Evolutionary conservation across 495 filamentous ascomycete species (phyloP).

Genomic region (Glarea lozoyensis): DNA sequence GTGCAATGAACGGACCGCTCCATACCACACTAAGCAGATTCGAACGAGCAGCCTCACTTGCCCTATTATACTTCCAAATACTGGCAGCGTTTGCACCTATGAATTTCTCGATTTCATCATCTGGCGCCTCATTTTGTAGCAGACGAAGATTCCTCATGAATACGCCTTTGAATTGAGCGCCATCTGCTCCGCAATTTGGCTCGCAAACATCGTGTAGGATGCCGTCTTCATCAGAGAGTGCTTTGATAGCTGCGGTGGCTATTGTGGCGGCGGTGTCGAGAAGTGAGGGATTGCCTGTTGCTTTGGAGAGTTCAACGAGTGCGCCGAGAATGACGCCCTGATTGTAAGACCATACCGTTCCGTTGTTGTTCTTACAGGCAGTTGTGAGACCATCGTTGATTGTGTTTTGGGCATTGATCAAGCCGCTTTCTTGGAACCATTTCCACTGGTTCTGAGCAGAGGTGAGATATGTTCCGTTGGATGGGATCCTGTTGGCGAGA

Average conservation of each 20-base stretch:
- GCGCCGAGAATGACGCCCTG: constrained; percentile 71
- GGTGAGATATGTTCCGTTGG: constrained; percentile 40
- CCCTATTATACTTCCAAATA: constrained; percentile 57
- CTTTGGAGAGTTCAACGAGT: constrained; percentile 55
- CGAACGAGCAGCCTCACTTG: too few species aligned
- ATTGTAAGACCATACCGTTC: constrained; percentile 66
- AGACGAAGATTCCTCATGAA: constrained; percentile 62
- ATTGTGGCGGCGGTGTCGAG: constrained; percentile 50
- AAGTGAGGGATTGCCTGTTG: constrained; percentile 27
- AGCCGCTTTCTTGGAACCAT: constrained; percentile 58
- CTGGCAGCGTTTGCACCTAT: constrained; percentile 54
- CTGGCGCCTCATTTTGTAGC: constrained; percentile 43
- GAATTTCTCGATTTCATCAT: constrained; percentile 41
- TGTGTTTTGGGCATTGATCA: constrained; percentile 55
- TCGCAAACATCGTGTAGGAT: constrained; percentile 62
- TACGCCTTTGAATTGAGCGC: constrained; percentile 69
- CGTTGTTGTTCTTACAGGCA: constrained; percentile 56
- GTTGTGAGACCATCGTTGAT: constrained; percentile 64
- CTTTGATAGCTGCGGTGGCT: constrained; percentile 52
- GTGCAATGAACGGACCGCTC: constrained; percentile 41
- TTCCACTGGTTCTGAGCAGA: constrained; percentile 51
- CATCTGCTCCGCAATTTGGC: constrained; percentile 51
- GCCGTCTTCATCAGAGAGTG: constrained; percentile 45
- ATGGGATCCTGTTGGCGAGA: constrained; percentile 56
- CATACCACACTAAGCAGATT: constrained; percentile 49